Conservation (phyloP, 2,329 filamentous ascomycete genomes). For the Botrytis medusae region DNA sequence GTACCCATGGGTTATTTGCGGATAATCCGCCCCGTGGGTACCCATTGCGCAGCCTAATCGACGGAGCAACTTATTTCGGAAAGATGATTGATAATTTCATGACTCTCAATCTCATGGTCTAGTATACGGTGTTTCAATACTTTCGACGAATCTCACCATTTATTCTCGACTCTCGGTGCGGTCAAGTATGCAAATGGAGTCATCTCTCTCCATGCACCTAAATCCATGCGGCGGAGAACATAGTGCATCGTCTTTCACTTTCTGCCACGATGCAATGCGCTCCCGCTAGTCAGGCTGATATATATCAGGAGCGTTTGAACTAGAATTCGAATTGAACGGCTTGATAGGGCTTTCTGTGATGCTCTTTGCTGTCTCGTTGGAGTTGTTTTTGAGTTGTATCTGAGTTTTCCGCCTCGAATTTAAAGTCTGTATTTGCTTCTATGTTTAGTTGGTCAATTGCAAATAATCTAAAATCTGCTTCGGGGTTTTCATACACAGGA, state of each 20-base stretch:
- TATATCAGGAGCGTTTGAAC: neutral
- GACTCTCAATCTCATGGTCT: neutral
- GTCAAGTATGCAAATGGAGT: neutral
- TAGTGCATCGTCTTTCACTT: neutral
- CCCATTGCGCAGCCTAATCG: too few relatives aligned
- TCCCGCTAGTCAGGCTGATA: constrained; percentile 1
- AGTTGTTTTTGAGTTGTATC: neutral
- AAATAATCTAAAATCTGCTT: neutral
- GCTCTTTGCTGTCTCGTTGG: neutral
- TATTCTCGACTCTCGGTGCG: neutral
- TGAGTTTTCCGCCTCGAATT: neutral
- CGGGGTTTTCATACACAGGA: neutral
- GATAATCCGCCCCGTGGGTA: too few relatives aligned
- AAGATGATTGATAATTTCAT: neutral
- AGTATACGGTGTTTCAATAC: neutral
- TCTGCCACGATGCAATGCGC: constrained; percentile 8
- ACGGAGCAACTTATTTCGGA: neutral
- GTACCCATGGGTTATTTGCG: too few relatives aligned
- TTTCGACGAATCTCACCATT: neutral
- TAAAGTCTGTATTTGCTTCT: neutral
- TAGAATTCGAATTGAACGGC: constrained; percentile 1
- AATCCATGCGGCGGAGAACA: too few relatives aligned
- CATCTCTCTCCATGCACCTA: constrained; percentile 8
- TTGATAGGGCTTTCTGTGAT: neutral
- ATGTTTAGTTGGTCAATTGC: neutral